Evolutionary conservation across 306 rosid genomes (phyloP).

Genomic region (Spatholobus suberectus): DNA sequence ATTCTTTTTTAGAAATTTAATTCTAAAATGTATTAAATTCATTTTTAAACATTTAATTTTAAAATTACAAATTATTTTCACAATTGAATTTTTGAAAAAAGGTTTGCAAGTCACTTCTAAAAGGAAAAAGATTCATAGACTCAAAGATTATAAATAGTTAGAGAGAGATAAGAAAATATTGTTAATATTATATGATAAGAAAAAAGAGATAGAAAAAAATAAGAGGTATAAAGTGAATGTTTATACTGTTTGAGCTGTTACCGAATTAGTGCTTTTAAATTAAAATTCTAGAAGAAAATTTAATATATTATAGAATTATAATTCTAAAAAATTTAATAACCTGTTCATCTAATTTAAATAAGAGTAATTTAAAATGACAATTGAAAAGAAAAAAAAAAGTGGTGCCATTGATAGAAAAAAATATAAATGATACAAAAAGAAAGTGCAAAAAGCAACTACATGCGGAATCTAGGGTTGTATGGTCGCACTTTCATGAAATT

Average conservation of each 20-base stretch:
- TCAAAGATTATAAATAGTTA: no score
- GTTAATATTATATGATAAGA: no score
- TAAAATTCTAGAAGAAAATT: neutral
- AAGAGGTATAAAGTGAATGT: no score
- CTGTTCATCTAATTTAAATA: neutral
- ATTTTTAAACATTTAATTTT: neutral
- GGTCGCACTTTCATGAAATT: neutral
- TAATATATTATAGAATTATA: neutral
- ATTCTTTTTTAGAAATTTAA: neutral
- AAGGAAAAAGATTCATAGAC: no score
- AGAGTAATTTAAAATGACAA: neutral
- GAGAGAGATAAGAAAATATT: no score
- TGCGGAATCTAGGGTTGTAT: constrained; percentile 29
- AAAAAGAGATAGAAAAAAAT: no score
- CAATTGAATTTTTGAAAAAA: neutral
- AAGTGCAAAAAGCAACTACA: neutral
- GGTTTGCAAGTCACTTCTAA: no score
- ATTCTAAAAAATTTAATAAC: neutral
- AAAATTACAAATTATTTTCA: neutral
- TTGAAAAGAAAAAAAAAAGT: neutral
- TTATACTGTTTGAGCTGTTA: no score
- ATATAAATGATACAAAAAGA: neutral
- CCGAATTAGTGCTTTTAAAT: neutral
- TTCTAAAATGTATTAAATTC: neutral
- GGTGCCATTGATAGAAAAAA: neutral